These are phyloP conservation scores for Phytophthora brassicae DNA, from an alignment of 352 stramenopile genomes.

Conservation along the genomic window DNA sequence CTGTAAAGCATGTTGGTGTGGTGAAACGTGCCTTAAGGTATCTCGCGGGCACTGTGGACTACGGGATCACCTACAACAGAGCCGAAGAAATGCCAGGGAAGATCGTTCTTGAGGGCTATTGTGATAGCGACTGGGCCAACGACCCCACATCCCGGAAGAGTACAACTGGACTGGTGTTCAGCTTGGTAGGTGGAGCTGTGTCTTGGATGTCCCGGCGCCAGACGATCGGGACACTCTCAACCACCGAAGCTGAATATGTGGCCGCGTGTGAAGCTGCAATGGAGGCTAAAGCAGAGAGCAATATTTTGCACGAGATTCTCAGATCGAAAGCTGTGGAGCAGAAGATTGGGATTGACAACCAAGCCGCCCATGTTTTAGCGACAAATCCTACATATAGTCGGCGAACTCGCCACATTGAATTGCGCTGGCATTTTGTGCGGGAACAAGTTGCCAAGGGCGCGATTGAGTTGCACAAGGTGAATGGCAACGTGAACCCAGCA, in stretches of 20 bases:
- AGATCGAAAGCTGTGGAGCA: background rate
- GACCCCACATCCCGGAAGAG: slow-evolving; percentile 13
- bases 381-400: slow-evolving; percentile 1
- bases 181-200: slow-evolving; percentile 6
- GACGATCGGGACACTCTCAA: slow-evolving; percentile 20
- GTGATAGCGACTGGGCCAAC: slow-evolving; percentile 14
- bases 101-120: slow-evolving; percentile 5
- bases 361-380: slow-evolving; percentile 7
- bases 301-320: slow-evolving; percentile 11
- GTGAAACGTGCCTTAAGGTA: slow-evolving; percentile 1
- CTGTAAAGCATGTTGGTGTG: slow-evolving; percentile 2
- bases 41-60: background rate
- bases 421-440: background rate
- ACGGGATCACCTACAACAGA: background rate
- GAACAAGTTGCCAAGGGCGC: no score
- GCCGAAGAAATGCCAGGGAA: background rate
- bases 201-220: slow-evolving; percentile 12
- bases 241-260: slow-evolving; percentile 25
- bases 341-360: slow-evolving; percentile 24
- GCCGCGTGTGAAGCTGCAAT: slow-evolving; percentile 17
- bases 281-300: slow-evolving; percentile 6
- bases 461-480: background rate
- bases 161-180: slow-evolving; percentile 9
- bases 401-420: background rate
- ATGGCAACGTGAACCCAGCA: background rate